Evolutionary conservation across 306 rosid species (phyloP), one percentile per base, ranked within the genome.

Genomic region (Malus sylvestris): DNA sequence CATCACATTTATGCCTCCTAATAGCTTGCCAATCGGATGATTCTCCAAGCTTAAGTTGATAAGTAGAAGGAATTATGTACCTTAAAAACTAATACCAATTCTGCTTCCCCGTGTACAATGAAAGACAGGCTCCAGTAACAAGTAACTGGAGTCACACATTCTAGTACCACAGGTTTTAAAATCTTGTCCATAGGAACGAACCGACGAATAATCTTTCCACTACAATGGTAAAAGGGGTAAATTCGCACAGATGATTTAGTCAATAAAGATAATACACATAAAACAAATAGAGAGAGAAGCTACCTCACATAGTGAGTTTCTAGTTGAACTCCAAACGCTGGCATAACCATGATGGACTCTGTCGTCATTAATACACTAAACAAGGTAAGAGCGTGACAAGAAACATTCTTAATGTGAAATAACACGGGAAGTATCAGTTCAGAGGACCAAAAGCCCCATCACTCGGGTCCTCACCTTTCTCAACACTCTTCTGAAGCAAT

Each of bases 251-350:
- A 60, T 29, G n/a, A 60, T 25, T 40, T 42, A 60, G 59, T 8
- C n/a, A 9, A 72, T 29, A 73, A 59, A 3, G 20, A 3, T 19
- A 44, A 71, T 32, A n/a, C 10, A 2, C 53, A 55, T 6, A 38
- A 52, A 51, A 22, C 8, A 73, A 72, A 60, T 45, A 81, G 55
- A 51, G 67, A 81, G 55, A 51, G 67, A 67, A 51, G 16, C 67
- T 75, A 94, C 98, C 98, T 89, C 67, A 40, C 55, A 77, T 82
- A 89, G 80, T 88, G 92, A 80, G 95, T 91, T 81, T 94, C 96
- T 71, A 94, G 95, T 81, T 94, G 97, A 74, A 94, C 93, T 70
- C 98, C 98, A 70, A 94, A 91, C 80, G 94, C 91, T 16, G 98
- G 96, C 89, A 94, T 86, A 81, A 94, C 83, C 67, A 94, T 77